Base-by-base conservation (phyloP, 2,329 filamentous ascomycete genomes). In the Xylaria sp. region DNA sequence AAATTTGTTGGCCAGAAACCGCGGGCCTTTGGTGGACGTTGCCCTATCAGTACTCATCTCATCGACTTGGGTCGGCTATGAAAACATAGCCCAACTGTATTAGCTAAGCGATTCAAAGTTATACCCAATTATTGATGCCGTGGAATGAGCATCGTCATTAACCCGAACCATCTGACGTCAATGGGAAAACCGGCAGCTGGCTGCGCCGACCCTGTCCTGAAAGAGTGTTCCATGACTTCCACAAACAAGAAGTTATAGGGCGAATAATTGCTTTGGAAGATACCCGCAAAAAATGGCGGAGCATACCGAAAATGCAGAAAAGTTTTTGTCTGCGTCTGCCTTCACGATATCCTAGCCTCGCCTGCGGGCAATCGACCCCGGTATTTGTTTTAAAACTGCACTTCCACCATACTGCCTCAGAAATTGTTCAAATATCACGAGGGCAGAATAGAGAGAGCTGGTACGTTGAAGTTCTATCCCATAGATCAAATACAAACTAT, bases 31-130 rank as follows among this genome's bases (percentile, higher is more conserved):
- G 8, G 32, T 36, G 55, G 34, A 59, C 34, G n/a, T 56, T 39
- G 23, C 46, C 60, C 55, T 67, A 59, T 63, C 12, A n/a, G n/a
- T n/a, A 30, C 1, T 20, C 20, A 30, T 53, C 20, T 53, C 25
- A 32, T 9, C 34, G n/a, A 20, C 36, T n/a, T 45, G 20, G 18
- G 12, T 6, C 34, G 5, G 15, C 50, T 4, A 12, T 50, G 23
- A 30, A 4, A 23, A 57, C 18, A 46, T 28, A 20, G 20, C 20
- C 9, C 4, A 12, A 3, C 15, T 36, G 2, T 25, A 36, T 28
- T 61, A 20, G 53, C 32, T 25, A 39, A 39, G 32, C 39, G 13
- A n/a, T 15, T 52, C 7, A 23, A 46, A 23, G 20, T 28, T 34
- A 18, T 30, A 10, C 18, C 0, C 46, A n/a, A 36, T 7, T 18